A percentile compares a stretch with the other conserved stretches of the same genome.
phyloP scores from a whole-genome alignment of 129 eudicot species.

The Oenanthe sinensis region DNA sequence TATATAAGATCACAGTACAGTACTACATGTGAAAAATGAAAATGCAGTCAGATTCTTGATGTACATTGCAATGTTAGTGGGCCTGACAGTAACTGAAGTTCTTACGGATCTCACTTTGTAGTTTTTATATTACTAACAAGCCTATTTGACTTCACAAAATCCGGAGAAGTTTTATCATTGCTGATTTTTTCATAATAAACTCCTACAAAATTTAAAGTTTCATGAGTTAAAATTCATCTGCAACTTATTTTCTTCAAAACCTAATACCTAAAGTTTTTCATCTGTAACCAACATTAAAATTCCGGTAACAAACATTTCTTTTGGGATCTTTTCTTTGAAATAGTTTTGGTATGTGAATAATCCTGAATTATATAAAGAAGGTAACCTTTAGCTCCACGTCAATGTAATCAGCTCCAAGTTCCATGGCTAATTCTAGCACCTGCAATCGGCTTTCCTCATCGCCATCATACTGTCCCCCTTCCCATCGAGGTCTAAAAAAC shows the following conservation, averaged over 20 bases:
- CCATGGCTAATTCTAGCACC: conserved; percentile 73
- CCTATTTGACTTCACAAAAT: background rate
- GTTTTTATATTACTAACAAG: background rate
- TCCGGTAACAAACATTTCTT: background rate
- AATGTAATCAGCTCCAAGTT: conserved; percentile 90
- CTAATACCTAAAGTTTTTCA: background rate
- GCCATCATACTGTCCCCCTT: conserved; percentile 90
- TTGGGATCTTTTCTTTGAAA: background rate
- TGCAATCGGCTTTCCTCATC: conserved; percentile 67
- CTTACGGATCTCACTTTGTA: background rate
- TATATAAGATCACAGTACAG: background rate
- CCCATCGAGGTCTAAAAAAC: conserved; percentile 73
- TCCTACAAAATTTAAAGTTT: background rate
- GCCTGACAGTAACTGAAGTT: background rate
- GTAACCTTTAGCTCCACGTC: conserved; percentile 83
- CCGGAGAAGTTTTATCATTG: background rate
- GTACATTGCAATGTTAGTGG: background rate
- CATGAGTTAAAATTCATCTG: background rate
- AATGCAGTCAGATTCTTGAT: background rate
- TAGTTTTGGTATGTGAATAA: background rate
- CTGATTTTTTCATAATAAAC: background rate
- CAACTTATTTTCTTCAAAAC: background rate
- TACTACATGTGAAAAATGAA: background rate
- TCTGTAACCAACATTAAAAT: background rate
- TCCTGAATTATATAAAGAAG: conserved; percentile 13